Evolutionary conservation across 352 stramenopile species (phyloP).

Genomic region (Aphanomyces euteiches): DNA sequence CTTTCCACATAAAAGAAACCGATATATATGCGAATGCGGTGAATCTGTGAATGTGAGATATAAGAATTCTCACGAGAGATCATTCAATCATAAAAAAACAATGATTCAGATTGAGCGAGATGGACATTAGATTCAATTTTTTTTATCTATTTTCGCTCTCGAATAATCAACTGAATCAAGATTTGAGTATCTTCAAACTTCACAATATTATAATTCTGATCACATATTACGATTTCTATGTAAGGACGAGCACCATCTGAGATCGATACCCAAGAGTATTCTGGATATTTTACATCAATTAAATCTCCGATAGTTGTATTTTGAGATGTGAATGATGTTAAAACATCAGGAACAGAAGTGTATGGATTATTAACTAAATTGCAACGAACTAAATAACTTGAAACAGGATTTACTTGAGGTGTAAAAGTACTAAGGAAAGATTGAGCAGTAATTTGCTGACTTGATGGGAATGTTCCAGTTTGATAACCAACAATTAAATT

Average conservation of each 20-base stretch:
- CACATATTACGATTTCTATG: neutral
- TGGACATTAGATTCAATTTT: neutral
- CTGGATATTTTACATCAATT: neutral
- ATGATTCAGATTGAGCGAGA: no score
- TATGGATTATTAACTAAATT: constrained; percentile 14
- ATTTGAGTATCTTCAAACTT: constrained; percentile 3
- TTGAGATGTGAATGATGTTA: constrained; percentile 7
- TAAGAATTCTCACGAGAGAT: no score
- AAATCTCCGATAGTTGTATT: constrained; percentile 4
- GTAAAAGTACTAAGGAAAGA: neutral
- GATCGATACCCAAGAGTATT: neutral
- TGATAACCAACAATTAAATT: neutral
- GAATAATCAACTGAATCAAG: neutral
- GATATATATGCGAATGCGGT: no score
- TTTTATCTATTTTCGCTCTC: no score
- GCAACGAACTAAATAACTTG: neutral
- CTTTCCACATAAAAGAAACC: no score
- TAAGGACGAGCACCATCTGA: neutral
- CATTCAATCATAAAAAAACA: no score
- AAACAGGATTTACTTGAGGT: constrained; percentile 8
- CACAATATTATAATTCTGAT: neutral
- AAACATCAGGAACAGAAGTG: neutral
- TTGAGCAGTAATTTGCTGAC: neutral
- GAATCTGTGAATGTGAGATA: no score
- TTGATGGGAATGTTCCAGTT: neutral